Evolutionary conservation across 2,329 filamentous ascomycete genomes (phyloP).

Genomic region (Scedosporium boydii): DNA sequence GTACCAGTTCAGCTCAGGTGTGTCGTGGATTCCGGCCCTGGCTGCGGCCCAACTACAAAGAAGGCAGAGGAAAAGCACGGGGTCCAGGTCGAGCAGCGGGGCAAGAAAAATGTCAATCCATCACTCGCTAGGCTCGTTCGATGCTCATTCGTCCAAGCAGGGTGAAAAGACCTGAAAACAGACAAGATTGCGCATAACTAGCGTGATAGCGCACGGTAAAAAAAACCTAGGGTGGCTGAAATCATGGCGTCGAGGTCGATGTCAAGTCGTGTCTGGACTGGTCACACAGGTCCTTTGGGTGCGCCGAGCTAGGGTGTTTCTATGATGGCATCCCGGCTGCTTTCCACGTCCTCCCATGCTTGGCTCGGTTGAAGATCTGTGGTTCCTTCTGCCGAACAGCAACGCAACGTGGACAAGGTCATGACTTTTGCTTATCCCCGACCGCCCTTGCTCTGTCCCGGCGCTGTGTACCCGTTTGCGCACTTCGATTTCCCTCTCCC

Average conservation of each 20-base stretch:
- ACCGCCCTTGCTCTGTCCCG: not conserved
- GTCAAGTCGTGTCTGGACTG: not conserved
- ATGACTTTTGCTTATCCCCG: not conserved
- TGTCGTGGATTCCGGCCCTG: not conserved
- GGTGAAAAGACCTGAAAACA: not conserved
- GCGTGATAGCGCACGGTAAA: not conserved
- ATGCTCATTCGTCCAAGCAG: not conserved
- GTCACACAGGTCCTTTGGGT: not conserved
- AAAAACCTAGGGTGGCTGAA: not conserved
- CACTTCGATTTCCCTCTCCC: no score
- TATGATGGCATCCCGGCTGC: not conserved
- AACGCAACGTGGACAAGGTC: not conserved
- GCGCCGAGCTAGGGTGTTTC: not conserved
- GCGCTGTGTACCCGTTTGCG: no score
- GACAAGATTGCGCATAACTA: not conserved
- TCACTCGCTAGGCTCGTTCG: not conserved
- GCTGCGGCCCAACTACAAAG: not conserved
- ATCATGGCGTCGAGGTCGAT: not conserved
- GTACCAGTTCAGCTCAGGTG: not conserved
- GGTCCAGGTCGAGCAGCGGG: not conserved
- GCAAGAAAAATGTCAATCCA: not conserved
- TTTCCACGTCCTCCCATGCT: not conserved
- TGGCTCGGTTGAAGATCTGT: not conserved
- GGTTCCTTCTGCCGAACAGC: not conserved
- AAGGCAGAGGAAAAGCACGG: not conserved